Conservation (phyloP, 2,329 filamentous ascomycete species). For the Parastagonospora avenae region DNA sequence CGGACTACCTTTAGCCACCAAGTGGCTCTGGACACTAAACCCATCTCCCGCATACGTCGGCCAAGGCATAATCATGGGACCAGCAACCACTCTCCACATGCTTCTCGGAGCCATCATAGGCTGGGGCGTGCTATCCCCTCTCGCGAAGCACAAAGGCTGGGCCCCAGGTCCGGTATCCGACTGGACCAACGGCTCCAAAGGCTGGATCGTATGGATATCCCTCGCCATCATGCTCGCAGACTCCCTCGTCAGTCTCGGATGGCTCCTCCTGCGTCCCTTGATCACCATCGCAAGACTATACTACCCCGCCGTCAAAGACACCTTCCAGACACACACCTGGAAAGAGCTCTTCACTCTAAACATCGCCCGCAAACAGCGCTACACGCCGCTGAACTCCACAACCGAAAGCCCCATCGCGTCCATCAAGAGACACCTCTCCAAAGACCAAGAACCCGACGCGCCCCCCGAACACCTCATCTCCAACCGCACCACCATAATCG, state of each 20-base stretch:
- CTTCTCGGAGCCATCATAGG: slow-evolving; percentile 85
- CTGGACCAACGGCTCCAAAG: slow-evolving; percentile 93
- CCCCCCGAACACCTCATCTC: slow-evolving; percentile 82
- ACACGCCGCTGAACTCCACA: slow-evolving; percentile 43
- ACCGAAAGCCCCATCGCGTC: slow-evolving; percentile 27
- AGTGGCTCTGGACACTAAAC: slow-evolving; percentile 95
- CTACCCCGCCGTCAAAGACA: slow-evolving; percentile 38
- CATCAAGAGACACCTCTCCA: slow-evolving; percentile 39
- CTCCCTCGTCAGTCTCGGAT: slow-evolving; percentile 83
- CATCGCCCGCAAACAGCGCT: slow-evolving; percentile 44
- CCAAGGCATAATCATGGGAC: slow-evolving; percentile 98
- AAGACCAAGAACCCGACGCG: slow-evolving; percentile 69
- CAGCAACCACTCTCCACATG: slow-evolving; percentile 95
- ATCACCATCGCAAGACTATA: slow-evolving; percentile 54
- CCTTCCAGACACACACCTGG: slow-evolving; percentile 41
- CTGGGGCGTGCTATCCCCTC: slow-evolving; percentile 87
- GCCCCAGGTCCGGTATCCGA: slow-evolving; percentile 84
- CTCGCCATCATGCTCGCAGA: slow-evolving; percentile 97
- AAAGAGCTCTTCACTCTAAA: slow-evolving; percentile 41
- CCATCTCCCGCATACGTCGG: slow-evolving; percentile 97
- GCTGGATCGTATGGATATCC: slow-evolving; percentile 98
- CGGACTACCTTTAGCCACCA: slow-evolving; percentile 71
- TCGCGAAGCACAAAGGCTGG: slow-evolving; percentile 87
- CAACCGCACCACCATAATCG: slow-evolving; percentile 70
- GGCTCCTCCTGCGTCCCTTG: slow-evolving; percentile 71